Evolutionary conservation across 345 rosid genomes (phyloP).

Genomic region (Eucalyptus pauciflora): DNA sequence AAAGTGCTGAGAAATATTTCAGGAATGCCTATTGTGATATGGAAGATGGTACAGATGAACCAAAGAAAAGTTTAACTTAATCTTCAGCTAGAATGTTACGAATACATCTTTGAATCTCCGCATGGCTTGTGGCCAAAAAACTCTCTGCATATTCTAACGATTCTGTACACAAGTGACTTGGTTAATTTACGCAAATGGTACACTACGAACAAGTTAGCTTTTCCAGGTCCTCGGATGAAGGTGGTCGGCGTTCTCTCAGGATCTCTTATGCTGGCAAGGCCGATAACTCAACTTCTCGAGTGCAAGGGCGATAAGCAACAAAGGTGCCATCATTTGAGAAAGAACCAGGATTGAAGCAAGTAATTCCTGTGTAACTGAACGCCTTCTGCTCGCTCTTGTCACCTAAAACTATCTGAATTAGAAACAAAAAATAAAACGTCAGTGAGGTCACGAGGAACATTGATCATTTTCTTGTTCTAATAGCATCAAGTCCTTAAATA

Average conservation of each 20-base stretch:
- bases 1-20: fast-evolving
- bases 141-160: not conserved
- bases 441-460: not conserved
- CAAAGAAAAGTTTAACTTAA: not conserved
- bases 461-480: not conserved
- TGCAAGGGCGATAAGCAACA: constrained; percentile 75
- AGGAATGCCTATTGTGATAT: not conserved
- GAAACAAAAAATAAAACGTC: not conserved
- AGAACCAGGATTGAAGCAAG: constrained; percentile 93
- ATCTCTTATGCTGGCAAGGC: constrained; percentile 27
- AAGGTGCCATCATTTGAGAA: constrained; percentile 70
- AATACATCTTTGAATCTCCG: not conserved
- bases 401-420: constrained; percentile 65
- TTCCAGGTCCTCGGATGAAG: not conserved
- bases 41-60: not conserved
- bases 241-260: not conserved
- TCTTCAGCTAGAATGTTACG: not conserved
- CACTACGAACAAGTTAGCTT: not conserved
- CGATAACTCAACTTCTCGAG: constrained; percentile 91
- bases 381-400: constrained; percentile 86
- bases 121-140: not conserved
- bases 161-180: not conserved
- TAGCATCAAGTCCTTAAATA: not conserved
- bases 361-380: constrained; percentile 66
- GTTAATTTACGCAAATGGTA: not conserved